phyloP scores from a whole-genome alignment of 192 early-diverging fungal species.

The Bifiguratus adelaidae region DNA sequence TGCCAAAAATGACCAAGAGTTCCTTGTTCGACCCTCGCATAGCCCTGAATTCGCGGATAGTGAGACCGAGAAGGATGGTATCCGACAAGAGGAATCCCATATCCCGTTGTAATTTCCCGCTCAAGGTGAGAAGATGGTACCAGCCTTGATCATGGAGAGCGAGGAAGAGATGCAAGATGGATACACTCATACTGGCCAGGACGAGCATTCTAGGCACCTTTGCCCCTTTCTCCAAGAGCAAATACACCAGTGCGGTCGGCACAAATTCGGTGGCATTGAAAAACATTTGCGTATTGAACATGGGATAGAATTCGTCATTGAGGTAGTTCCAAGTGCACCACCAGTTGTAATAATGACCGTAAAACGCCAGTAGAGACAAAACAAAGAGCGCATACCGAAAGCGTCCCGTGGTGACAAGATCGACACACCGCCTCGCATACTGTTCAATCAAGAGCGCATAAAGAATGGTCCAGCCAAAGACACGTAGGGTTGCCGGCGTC shows the following conservation, averaged over 20 bases:
- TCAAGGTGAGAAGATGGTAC: constrained; percentile 3
- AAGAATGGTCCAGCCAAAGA: constrained; percentile 5
- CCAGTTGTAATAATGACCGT: constrained; percentile 8
- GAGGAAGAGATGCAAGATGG: constrained; percentile 4
- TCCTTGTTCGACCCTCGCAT: not conserved
- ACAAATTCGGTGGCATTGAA: constrained; percentile 7
- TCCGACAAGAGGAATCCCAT: constrained; percentile 2
- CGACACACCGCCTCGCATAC: not conserved
- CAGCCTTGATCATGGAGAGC: constrained; percentile 6
- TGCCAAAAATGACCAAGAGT: too few species aligned
- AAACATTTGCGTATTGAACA: constrained; percentile 4
- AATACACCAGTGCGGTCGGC: not conserved
- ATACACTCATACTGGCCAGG: not conserved
- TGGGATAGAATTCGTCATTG: constrained; percentile 4
- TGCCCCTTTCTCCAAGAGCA: not conserved
- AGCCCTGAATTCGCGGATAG: not conserved
- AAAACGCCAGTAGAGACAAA: not conserved
- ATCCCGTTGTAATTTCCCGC: constrained; percentile 1
- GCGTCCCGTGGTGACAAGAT: not conserved
- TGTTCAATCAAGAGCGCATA: constrained; percentile 1
- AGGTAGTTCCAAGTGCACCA: constrained; percentile 9
- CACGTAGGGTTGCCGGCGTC: not conserved
- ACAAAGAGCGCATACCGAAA: not conserved
- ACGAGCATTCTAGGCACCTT: not conserved
- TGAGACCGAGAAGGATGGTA: not conserved